Evolutionary conservation across 805 yeast species (phyloP), one percentile per base, ranked within the genome.

Genomic region (Kodamaea leandrae): DNA sequence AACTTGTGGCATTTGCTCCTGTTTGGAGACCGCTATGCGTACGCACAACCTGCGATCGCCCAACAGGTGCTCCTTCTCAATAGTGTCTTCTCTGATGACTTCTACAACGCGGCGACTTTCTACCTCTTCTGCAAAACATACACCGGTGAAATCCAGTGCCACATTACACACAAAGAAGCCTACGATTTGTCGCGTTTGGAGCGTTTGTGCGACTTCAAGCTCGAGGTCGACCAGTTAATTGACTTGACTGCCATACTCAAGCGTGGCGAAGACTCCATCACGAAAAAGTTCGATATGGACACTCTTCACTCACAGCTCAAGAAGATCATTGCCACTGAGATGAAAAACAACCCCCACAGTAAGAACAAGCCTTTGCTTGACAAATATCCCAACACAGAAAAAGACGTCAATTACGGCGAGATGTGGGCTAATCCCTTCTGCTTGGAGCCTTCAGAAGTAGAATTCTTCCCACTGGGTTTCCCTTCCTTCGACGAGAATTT

Each of bases 81-180:
- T 27, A 24, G 43, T 20, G 32, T 40, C 12, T 36, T 40, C 27
- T 35, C 39, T 23, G 43, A 40, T 26, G 43, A 40, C 30, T 40
- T 40, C 27, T 40, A 33, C 39, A 40, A 29, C 26, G 43, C 43
- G 2, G 43, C 43, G 1, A 36, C 43, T 20, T 40, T 40, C 36
- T 40, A 40, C 32, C 30, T 35, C 32, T 40, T 40, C 16, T 40
- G 39, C 21, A 40, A 40, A 18, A 40, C 39, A 3, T 40, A 40
- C 32, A 40, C 43, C 4, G 43, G 43, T 6, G 43, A 40, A 7
- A 35, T 40, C 20, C 43, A 39, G 19, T 39, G 43, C 21, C 39
- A 40, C 20, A 35, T 35, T 19, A 40, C 39, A 10, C 17, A 40
- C 27, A 40, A 40, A 19, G 43, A 40, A n/a, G 37, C 43, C 8